Evolutionary conservation across 345 rosid species (phyloP).

Genomic region (Pugionium cornutum): DNA sequence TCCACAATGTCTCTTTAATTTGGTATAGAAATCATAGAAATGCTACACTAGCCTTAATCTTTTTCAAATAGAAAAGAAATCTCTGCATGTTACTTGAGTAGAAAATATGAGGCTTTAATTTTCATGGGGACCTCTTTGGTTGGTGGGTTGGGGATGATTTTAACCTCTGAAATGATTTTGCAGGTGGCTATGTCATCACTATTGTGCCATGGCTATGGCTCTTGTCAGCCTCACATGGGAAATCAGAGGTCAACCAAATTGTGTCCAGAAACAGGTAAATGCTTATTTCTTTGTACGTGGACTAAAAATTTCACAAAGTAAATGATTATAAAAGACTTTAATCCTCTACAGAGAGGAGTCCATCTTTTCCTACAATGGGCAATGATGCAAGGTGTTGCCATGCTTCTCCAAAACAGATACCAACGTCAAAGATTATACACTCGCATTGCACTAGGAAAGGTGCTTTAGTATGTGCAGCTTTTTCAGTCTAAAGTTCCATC

Average conservation of each 20-base stretch:
- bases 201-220: slow-evolving; percentile 94
- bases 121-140: slow-evolving; percentile 11
- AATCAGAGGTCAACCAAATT: slow-evolving; percentile 94
- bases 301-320: slow-evolving; percentile 21
- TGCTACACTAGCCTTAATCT: no score
- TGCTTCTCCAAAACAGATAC: slow-evolving; percentile 98
- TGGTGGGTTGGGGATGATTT: slow-evolving; percentile 7
- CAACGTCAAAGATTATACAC: slow-evolving; percentile 99
- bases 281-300: slow-evolving; percentile 22
- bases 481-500: slow-evolving; percentile 2
- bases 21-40: slow-evolving; percentile 3
- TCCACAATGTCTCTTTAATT: neutral
- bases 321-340: slow-evolving; percentile 20
- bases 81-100: neutral
- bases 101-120: neutral
- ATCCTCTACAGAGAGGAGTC: slow-evolving; percentile 81
- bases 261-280: slow-evolving; percentile 87
- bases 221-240: slow-evolving; percentile 99
- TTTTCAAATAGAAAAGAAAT: neutral
- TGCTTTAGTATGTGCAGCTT: slow-evolving; percentile 28
- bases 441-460: slow-evolving; percentile 98
- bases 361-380: slow-evolving; percentile 99
- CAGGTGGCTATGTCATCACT: slow-evolving; percentile 99
- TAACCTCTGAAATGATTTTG: slow-evolving; percentile 32
- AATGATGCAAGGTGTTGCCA: slow-evolving; percentile 98